Percentiles rank a stretch among this genome's conserved stretches.
Evolutionary conservation across 192 early-diverging fungal genomes (phyloP).

Genomic region (Glomus cerebriforme): DNA sequence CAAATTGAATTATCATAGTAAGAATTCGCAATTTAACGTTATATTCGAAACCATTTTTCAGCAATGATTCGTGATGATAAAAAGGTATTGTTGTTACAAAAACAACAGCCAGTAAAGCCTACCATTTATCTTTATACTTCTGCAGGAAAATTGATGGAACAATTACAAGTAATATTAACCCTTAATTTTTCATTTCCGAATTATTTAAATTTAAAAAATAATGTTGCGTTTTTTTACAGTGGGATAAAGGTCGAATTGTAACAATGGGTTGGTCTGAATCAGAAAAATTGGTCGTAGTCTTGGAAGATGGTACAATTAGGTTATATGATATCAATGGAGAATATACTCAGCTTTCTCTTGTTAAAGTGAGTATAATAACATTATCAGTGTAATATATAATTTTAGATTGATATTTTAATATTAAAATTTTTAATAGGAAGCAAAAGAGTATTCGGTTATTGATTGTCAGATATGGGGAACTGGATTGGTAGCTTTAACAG

Average conservation of each 20-base stretch:
- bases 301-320: constrained; percentile 81
- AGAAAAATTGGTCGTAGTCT: constrained; percentile 85
- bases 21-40: not conserved
- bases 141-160: constrained; percentile 80
- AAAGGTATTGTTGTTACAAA: constrained; percentile 75
- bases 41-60: constrained; percentile 32
- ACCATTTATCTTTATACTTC: constrained; percentile 85
- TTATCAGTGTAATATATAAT: no score
- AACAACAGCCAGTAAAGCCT: constrained; percentile 73
- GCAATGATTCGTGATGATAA: constrained; percentile 93
- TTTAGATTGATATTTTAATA: not conserved
- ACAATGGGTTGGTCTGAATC: constrained; percentile 88
- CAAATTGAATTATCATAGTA: no score
- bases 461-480: constrained; percentile 88
- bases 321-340: constrained; percentile 85
- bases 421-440: constrained; percentile 55
- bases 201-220: not conserved
- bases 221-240: constrained; percentile 47
- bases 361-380: constrained; percentile 54
- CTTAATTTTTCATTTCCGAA: not conserved
- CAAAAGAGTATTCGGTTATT: constrained; percentile 76
- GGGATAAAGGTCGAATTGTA: constrained; percentile 89
- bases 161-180: constrained; percentile 67
- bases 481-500: constrained; percentile 92
- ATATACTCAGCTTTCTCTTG: constrained; percentile 76